phyloP scores from a whole-genome alignment of 2,329 filamentous ascomycete genomes.

The Fusarium sp. region DNA sequence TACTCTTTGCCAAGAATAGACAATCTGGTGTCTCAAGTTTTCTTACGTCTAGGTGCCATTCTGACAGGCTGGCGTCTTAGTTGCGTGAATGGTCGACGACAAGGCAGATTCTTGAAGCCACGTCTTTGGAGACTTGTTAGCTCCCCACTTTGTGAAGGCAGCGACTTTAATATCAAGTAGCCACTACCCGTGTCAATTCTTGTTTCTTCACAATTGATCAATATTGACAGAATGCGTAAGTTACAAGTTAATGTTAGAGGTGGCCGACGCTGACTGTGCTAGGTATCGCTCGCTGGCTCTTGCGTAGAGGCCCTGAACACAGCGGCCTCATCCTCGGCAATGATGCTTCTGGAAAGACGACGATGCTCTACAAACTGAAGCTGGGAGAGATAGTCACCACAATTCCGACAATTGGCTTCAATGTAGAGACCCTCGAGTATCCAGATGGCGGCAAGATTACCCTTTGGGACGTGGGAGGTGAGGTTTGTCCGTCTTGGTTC shows the following conservation, averaged over 20 bases:
- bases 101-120: slow-evolving; percentile 36
- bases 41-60: not conserved
- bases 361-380: slow-evolving; percentile 84
- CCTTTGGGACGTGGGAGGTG: slow-evolving; percentile 48
- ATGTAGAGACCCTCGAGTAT: slow-evolving; percentile 79
- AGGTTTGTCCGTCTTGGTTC: not conserved
- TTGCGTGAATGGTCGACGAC: slow-evolving; percentile 7
- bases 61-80: slow-evolving; percentile 4
- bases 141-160: slow-evolving; percentile 39
- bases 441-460: slow-evolving; percentile 34
- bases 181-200: too few species aligned
- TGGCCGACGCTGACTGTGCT: not conserved
- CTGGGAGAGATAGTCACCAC: slow-evolving; percentile 92
- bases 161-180: slow-evolving; percentile 7
- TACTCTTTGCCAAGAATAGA: too few species aligned
- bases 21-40: too few species aligned
- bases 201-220: not conserved
- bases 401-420: slow-evolving; percentile 95
- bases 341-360: slow-evolving; percentile 74
- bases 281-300: slow-evolving; percentile 41
- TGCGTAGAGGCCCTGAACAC: slow-evolving; percentile 32
- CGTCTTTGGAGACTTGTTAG: slow-evolving; percentile 18
- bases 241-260: not conserved
- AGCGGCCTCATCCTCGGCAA: slow-evolving; percentile 37
- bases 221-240: slow-evolving; percentile 32